phyloP scores from a whole-genome alignment of 2,329 filamentous ascomycete genomes.

The Trichophyton equinum region DNA sequence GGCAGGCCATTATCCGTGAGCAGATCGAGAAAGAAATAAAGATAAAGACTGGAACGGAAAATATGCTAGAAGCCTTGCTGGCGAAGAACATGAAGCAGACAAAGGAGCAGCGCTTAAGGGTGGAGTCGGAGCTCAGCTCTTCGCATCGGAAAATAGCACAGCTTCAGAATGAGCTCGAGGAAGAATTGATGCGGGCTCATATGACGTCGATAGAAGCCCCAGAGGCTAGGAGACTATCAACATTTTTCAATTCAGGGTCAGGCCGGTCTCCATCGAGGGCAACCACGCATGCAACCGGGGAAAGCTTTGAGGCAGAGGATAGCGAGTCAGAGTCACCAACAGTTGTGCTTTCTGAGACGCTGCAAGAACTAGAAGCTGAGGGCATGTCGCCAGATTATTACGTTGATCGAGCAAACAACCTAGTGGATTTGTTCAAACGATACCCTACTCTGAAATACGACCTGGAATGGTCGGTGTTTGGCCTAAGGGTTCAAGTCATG shows the following conservation, averaged over 20 bases:
- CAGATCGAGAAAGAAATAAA: slow-evolving; percentile 90
- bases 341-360: slow-evolving; percentile 74
- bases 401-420: slow-evolving; percentile 76
- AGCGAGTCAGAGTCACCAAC: slow-evolving; percentile 71
- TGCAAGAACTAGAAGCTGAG: slow-evolving; percentile 78
- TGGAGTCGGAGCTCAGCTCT: slow-evolving; percentile 79
- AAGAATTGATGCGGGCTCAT: slow-evolving; percentile 47
- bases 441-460: slow-evolving; percentile 93
- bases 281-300: slow-evolving; percentile 26
- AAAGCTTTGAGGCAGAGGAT: slow-evolving; percentile 46
- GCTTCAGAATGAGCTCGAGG: slow-evolving; percentile 46
- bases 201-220: slow-evolving; percentile 32
- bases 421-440: slow-evolving; percentile 93
- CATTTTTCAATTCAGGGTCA: slow-evolving; percentile 45
- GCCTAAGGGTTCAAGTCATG: slow-evolving; percentile 87
- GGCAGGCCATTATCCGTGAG: slow-evolving; percentile 64
- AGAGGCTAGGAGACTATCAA: slow-evolving; percentile 41
- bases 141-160: slow-evolving; percentile 62
- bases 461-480: slow-evolving; percentile 89
- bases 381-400: slow-evolving; percentile 91
- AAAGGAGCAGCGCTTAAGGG: slow-evolving; percentile 65
- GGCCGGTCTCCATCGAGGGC: slow-evolving; percentile 39
- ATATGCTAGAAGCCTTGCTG: slow-evolving; percentile 88
- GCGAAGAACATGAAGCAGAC: slow-evolving; percentile 91
- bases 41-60: slow-evolving; percentile 95